A percentile compares a stretch with the other conserved stretches of the same genome.
phyloP scores from a whole-genome alignment of 2,329 filamentous ascomycete species.

The Tolypocladium tropicale region DNA sequence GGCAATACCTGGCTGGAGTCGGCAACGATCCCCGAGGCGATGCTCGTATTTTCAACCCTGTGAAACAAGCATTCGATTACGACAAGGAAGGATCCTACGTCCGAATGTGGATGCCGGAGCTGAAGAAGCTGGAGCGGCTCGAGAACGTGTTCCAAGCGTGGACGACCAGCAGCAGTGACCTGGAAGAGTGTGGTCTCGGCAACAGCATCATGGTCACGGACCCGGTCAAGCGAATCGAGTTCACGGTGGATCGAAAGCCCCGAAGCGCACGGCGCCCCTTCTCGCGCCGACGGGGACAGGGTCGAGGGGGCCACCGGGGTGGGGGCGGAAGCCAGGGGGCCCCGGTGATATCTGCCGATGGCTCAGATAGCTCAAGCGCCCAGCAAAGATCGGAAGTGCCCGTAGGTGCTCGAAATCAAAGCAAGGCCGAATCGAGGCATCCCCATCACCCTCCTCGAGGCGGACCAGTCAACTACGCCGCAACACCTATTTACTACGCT shows the following conservation, averaged over 20 bases:
- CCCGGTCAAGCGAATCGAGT: slow-evolving; percentile 56
- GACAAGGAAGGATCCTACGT: slow-evolving; percentile 61
- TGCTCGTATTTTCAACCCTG: slow-evolving; percentile 67
- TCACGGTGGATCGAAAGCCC: slow-evolving; percentile 43
- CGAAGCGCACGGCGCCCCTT: slow-evolving; percentile 12
- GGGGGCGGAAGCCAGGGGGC: slow-evolving; percentile 2
- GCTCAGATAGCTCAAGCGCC: not conserved
- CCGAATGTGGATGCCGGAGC: slow-evolving; percentile 61
- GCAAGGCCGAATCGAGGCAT: not conserved
- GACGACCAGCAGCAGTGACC: slow-evolving; percentile 49
- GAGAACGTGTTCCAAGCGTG: slow-evolving; percentile 61
- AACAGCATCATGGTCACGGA: slow-evolving; percentile 55
- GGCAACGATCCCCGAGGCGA: slow-evolving; percentile 68
- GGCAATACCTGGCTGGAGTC: slow-evolving; percentile 73
- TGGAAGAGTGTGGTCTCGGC: slow-evolving; percentile 43
- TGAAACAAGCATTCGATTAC: slow-evolving; percentile 73
- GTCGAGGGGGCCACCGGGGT: slow-evolving; percentile 6
- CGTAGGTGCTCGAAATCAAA: not conserved
- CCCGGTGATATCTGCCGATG: not conserved
- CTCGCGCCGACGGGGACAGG: slow-evolving; percentile 13
- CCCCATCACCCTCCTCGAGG: not conserved
- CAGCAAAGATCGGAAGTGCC: not conserved
- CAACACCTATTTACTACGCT: not conserved
- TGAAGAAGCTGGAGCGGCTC: slow-evolving; percentile 40
- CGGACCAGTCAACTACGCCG: slow-evolving; percentile 1